Evolutionary conservation across 2,329 filamentous ascomycete species (phyloP), one percentile per base, ranked within the genome.

Genomic region (Xylariaceae sp.): DNA sequence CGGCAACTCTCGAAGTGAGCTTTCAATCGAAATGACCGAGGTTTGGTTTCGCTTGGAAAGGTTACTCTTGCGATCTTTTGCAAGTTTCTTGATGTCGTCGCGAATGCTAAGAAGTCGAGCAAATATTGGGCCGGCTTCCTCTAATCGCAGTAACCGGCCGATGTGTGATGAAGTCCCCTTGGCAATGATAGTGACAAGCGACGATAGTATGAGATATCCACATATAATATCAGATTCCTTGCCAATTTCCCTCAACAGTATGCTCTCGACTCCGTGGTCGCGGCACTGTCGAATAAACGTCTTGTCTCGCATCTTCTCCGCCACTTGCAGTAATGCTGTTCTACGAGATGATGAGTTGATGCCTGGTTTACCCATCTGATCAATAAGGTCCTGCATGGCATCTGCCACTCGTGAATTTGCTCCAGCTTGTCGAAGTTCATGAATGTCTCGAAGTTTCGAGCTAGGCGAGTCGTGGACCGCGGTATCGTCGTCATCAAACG

Each of bases 221-320:
- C 80, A 79, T 29, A 88, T 73, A 18, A 79, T 60, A 66, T 92
- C 88, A 1, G 77, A 72, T 64, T 87, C 83, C 42, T 77, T 75
- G 1, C 77, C 79, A 8, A 89, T 76, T 35, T 82, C 81, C 37
- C 81, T 77, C 46, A 91, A 81, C 13, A 97, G 76, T 24, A 81
- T 82, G 48, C 85, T 81, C 57, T 91, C 88, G 50, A 88, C 83
- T 6, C 85, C 84, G 60, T 91, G 86, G 57, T 92, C 86, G 16
- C 88, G 80, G 63, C 96, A 92, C 57, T 89, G 86, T 15, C 79
- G 77, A 23, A 83, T 75, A 62, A 89, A 92, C 1, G 76, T 77
- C 63, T 85, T 85, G 43, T 86, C 76, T 42, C 81, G 79, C 35
- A 87, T 75, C 62, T 83, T 85, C 37, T 79, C 76, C 1, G 80